A percentile compares a stretch with the other conserved stretches of the same genome.
phyloP scores from a whole-genome alignment of 495 filamentous ascomycete genomes.

The Annulohypoxylon stygium region DNA sequence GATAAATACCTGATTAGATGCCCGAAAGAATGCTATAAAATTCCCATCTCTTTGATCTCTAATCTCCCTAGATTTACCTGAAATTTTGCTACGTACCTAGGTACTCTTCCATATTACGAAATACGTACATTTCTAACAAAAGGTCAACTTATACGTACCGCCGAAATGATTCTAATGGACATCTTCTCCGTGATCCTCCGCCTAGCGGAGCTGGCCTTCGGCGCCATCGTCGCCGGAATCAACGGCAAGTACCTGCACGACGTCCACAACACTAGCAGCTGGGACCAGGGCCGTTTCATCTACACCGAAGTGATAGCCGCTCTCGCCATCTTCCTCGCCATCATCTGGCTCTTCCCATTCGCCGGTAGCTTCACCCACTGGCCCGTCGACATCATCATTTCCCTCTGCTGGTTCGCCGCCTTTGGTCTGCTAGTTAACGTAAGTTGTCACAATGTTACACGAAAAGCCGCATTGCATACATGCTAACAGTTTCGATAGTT shows the following conservation, averaged over 20 bases:
- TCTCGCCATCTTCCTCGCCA: conserved; percentile 59
- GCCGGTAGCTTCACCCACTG: conserved; percentile 60
- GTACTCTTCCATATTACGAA: not conserved
- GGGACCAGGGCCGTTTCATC: conserved; percentile 60
- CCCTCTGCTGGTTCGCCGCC: conserved; percentile 72
- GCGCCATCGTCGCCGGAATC: conserved; percentile 61
- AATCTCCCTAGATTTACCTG: not conserved
- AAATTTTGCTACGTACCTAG: not conserved
- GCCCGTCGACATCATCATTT: conserved; percentile 69
- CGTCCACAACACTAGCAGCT: conserved; percentile 47
- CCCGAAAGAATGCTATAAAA: conserved; percentile 7
- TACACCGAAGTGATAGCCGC: conserved; percentile 64
- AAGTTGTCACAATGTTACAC: conserved; percentile 21
- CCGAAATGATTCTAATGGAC: conserved; percentile 57
- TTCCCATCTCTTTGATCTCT: conserved; percentile 6
- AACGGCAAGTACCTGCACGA: conserved; percentile 61
- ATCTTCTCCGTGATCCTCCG: conserved; percentile 60
- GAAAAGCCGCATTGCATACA: not conserved
- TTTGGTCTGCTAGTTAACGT: conserved; percentile 74
- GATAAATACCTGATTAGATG: conserved; percentile 42
- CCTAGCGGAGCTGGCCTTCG: conserved; percentile 62
- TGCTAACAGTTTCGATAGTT: conserved; percentile 44
- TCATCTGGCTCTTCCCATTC: conserved; percentile 65
- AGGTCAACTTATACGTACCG: conserved; percentile 7
- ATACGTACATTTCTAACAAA: conserved; percentile 8